phyloP scores from a whole-genome alignment of 2,329 filamentous ascomycete genomes.

The Simplicillium aogashimaense region DNA sequence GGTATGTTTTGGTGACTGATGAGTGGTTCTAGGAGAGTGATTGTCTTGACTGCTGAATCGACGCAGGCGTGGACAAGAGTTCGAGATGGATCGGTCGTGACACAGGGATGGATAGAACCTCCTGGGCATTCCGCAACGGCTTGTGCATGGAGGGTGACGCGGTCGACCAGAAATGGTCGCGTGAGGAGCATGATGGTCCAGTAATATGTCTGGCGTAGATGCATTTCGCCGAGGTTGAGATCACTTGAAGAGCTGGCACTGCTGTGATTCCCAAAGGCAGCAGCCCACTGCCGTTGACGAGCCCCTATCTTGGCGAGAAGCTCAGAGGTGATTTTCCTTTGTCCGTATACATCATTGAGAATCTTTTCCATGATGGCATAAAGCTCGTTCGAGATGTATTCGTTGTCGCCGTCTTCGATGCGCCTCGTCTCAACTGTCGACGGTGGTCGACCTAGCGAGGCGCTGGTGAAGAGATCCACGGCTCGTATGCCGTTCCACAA shows the following conservation, averaged over 20 bases:
- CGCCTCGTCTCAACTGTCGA: slow-evolving; percentile 14
- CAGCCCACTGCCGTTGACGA: slow-evolving; percentile 16
- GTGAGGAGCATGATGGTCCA: slow-evolving; percentile 27
- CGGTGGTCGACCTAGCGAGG: slow-evolving; percentile 14
- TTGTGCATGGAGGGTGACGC: slow-evolving; percentile 8
- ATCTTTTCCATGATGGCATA: slow-evolving; percentile 26
- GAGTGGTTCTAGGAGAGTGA: slow-evolving; percentile 27
- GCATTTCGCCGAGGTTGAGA: slow-evolving; percentile 11
- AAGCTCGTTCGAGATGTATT: slow-evolving; percentile 13
- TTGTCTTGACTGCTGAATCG: slow-evolving; percentile 21
- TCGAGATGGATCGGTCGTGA: slow-evolving; percentile 8
- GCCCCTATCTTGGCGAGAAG: slow-evolving; percentile 14
- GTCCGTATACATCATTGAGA: slow-evolving; percentile 22
- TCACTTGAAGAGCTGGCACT: slow-evolving; percentile 15
- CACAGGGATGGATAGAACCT: neutral
- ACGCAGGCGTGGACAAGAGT: slow-evolving; percentile 22
- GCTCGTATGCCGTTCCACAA: slow-evolving; percentile 16
- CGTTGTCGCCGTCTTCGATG: neutral
- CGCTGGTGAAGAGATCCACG: slow-evolving; percentile 15
- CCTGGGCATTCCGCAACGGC: neutral
- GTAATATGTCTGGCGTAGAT: slow-evolving; percentile 26
- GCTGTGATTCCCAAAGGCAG: slow-evolving; percentile 4
- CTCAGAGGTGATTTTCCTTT: slow-evolving; percentile 15
- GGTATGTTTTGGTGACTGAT: slow-evolving; percentile 22
- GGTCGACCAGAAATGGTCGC: slow-evolving; percentile 23